Evolutionary conservation across 768 basidiomycete species (phyloP).

Genomic region (Lepiota brunneoincarnata): DNA sequence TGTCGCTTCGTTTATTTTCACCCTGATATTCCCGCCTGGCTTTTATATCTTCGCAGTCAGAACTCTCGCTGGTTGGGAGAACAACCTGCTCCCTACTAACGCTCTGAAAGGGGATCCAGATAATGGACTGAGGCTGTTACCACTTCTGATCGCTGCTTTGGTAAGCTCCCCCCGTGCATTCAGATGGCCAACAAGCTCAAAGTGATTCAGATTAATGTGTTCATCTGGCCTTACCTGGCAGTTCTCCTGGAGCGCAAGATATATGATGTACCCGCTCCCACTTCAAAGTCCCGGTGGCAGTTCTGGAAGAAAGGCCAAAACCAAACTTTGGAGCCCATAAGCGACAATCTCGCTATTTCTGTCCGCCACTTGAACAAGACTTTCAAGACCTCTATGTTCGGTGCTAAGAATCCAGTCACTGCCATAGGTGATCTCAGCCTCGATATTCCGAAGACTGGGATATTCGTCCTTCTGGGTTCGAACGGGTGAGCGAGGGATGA

Average conservation of each 20-base stretch:
- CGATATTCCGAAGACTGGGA: slow-evolving; percentile 67
- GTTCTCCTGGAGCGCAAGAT: slow-evolving; percentile 54
- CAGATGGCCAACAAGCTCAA: background rate
- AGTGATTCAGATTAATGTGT: slow-evolving; percentile 54
- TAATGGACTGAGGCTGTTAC: slow-evolving; percentile 47
- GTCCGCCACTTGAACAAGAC: slow-evolving; percentile 58
- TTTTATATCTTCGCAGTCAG: slow-evolving; percentile 74
- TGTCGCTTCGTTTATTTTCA: slow-evolving; percentile 55
- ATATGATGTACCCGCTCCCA: slow-evolving; percentile 54
- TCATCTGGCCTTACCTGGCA: slow-evolving; percentile 73
- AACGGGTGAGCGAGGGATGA: slow-evolving; percentile 47
- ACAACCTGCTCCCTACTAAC: slow-evolving; percentile 51
- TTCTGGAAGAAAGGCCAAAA: slow-evolving; percentile 30
- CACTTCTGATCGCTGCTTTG: slow-evolving; percentile 59
- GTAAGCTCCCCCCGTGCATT: slow-evolving; percentile 36
- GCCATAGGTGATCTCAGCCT: slow-evolving; percentile 68
- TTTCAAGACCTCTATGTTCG: slow-evolving; percentile 49
- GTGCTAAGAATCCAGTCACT: slow-evolving; percentile 46
- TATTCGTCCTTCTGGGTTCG: slow-evolving; percentile 76
- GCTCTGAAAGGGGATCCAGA: slow-evolving; percentile 61
- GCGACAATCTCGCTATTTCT: slow-evolving; percentile 53
- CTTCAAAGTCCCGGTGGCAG: slow-evolving; percentile 23
- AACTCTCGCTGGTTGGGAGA: slow-evolving; percentile 68
- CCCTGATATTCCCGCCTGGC: slow-evolving; percentile 70
- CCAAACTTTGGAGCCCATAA: slow-evolving; percentile 19